Evolutionary conservation across 257 asterid species (phyloP).

Genomic region (Parsonsia alboflavescens): DNA sequence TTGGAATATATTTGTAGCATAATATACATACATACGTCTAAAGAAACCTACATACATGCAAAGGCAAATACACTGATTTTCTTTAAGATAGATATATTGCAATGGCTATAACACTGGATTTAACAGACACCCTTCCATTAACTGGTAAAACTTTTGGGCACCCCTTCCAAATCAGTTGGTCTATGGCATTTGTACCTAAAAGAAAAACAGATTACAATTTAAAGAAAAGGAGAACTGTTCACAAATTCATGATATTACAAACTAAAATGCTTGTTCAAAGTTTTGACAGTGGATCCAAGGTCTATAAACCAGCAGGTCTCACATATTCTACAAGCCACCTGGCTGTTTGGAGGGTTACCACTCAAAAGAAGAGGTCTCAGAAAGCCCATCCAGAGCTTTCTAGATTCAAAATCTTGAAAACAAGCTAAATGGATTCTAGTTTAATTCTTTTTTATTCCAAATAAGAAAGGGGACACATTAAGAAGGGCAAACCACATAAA

Average conservation of each 20-base stretch:
- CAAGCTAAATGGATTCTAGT: not conserved
- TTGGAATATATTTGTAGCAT: not conserved
- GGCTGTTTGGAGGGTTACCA: not conserved
- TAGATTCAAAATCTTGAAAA: not conserved
- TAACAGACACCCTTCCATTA: not conserved
- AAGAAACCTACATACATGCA: not conserved
- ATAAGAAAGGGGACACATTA: not conserved
- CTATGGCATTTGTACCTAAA: not conserved
- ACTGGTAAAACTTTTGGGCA: not conserved
- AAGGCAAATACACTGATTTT: not conserved
- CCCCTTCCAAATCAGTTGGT: not conserved
- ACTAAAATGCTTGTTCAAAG: not conserved
- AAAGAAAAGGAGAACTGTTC: not conserved
- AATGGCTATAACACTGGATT: not conserved
- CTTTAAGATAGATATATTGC: not conserved
- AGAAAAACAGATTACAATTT: not conserved
- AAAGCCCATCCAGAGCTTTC: not conserved
- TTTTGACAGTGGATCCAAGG: not conserved
- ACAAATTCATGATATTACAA: not conserved
- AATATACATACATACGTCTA: not conserved
- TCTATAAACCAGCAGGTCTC: not conserved
- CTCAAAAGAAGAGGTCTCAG: not conserved
- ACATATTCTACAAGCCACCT: not conserved
- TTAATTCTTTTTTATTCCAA: not conserved
- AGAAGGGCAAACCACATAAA: not conserved